Base-by-base conservation (phyloP, 371 early-diverging fungal species). In the Circinella umbellata region DNA sequence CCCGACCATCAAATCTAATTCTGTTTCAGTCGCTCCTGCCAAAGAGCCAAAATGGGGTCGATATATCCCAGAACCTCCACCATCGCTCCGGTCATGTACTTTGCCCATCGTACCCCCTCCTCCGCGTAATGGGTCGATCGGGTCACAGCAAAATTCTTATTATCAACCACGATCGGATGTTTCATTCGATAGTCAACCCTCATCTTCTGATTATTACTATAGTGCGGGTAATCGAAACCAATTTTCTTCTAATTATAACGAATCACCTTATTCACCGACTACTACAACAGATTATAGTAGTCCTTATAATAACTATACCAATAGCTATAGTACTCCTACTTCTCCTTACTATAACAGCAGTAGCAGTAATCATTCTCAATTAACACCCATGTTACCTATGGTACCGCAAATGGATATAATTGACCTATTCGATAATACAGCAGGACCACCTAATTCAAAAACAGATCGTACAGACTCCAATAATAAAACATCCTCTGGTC, bases 21-120 rank as follows among this genome's bases (percentile, higher is more conserved):
- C 14, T 18, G 46, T 60, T 10, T 46, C 51, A 15, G 39, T 42
- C 27, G 53, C 46, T 37, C 63, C 63, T 3, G 53, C 63, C 4
- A 63, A 69, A 47, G 69, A 69, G 63, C 69, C 69, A 4, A 63
- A 69, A 54, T 69, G 69, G 69, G 69, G 69, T 35, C 69, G 69
- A 3, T 69, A 69, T 39, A 69, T 69, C 48, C 69, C 69, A 47
- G 69, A 69, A 57, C 69, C 63, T 34, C 69, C 69, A 51, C 54
- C 69, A 34, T 69, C 69, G 11, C 59, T 69, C 34, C 63, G 55
- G 7, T 69, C 69, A n/a, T 18, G 35, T 4, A 67, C 27, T 42
- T 18, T 64, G 36, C 65, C 46, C 9, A 53, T 64, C 35, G 65
- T 64, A 10, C 65, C 65, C n/a, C 65, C 36, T 9, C 65, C 65